Evolutionary conservation across 2,329 filamentous ascomycete genomes (phyloP).

Genomic region (Penicillium sp.): DNA sequence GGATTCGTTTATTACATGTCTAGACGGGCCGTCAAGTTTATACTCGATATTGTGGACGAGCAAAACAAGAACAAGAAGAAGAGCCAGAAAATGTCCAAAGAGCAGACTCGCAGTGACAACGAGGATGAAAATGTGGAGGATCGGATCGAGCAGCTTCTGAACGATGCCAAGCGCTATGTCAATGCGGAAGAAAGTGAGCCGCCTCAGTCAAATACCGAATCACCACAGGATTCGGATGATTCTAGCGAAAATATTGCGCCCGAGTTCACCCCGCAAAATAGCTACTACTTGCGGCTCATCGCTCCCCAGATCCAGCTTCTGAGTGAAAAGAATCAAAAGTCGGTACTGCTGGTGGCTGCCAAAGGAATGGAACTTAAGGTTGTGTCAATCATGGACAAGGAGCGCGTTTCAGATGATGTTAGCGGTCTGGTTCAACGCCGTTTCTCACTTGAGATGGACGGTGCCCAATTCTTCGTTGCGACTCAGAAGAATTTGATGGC

Average conservation of each 20-base stretch:
- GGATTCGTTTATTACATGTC: conserved; percentile 99
- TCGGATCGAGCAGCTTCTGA: conserved; percentile 80
- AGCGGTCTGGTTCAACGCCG: conserved; percentile 93
- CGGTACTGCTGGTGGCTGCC: conserved; percentile 92
- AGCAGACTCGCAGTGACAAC: conserved; percentile 40
- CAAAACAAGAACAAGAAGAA: conserved; percentile 71
- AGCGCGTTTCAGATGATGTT: conserved; percentile 85
- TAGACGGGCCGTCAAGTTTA: conserved; percentile 92
- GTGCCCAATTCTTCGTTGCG: conserved; percentile 96
- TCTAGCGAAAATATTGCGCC: conserved; percentile 75
- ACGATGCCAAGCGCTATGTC: conserved; percentile 81
- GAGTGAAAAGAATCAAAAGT: conserved; percentile 96
- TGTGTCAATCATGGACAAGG: conserved; percentile 96
- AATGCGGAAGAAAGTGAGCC: conserved; percentile 63
- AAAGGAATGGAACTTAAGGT: conserved; percentile 99
- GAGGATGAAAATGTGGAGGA: conserved; percentile 72
- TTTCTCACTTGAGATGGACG: conserved; percentile 94
- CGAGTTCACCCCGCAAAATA: conserved; percentile 88
- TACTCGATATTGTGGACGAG: conserved; percentile 94
- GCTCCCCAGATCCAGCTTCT: conserved; percentile 97
- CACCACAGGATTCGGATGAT: conserved; percentile 45
- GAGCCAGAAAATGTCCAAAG: conserved; percentile 34
- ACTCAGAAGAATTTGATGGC: conserved; percentile 89
- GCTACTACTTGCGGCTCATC: conserved; percentile 91
- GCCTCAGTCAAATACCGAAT: conserved; percentile 44